These are phyloP conservation scores for Colletotrichum musae DNA, from an alignment of 2,329 filamentous ascomycete genomes.

Conservation along the genomic window DNA sequence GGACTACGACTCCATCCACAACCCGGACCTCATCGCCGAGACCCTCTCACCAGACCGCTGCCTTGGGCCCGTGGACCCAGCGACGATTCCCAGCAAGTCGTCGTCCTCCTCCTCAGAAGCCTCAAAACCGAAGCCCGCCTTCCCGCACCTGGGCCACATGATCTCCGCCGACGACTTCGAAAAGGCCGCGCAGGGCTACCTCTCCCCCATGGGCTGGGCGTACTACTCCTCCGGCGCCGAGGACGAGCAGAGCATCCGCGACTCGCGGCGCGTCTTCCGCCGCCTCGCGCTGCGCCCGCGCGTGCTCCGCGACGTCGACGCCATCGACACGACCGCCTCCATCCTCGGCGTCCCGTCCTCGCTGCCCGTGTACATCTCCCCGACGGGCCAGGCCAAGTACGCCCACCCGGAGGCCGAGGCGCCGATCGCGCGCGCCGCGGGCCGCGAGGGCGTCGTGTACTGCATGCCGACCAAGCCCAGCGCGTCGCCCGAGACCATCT, in stretches of 20 bases:
- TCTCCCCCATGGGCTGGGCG: slow-evolving; percentile 51
- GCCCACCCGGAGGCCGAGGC: slow-evolving; percentile 74
- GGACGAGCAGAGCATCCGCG: slow-evolving; percentile 79
- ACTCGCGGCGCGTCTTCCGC: slow-evolving; percentile 82
- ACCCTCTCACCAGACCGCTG: slow-evolving; percentile 46
- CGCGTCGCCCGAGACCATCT: slow-evolving; percentile 19
- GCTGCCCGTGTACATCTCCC: slow-evolving; percentile 74
- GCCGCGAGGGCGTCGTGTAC: slow-evolving; percentile 31
- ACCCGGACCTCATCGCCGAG: slow-evolving; percentile 48
- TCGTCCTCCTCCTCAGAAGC: background rate
- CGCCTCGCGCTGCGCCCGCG: slow-evolving; percentile 81
- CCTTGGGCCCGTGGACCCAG: slow-evolving; percentile 46
- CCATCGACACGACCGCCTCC: slow-evolving; percentile 68
- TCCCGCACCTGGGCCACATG: slow-evolving; percentile 49
- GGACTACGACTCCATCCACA: slow-evolving; percentile 53
- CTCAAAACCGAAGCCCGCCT: slow-evolving; percentile 5
- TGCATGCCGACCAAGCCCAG: slow-evolving; percentile 38
- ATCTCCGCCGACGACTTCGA: slow-evolving; percentile 57
- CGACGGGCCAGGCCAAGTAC: slow-evolving; percentile 74
- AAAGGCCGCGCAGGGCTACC: slow-evolving; percentile 48
- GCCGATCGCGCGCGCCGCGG: slow-evolving; percentile 14
- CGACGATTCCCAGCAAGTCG: background rate
- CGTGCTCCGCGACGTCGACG: slow-evolving; percentile 83
- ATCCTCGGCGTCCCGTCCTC: slow-evolving; percentile 68
- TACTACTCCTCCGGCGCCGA: slow-evolving; percentile 90